Conservation (phyloP, 78 protist genomes). For the Guillardia theta region DNA sequence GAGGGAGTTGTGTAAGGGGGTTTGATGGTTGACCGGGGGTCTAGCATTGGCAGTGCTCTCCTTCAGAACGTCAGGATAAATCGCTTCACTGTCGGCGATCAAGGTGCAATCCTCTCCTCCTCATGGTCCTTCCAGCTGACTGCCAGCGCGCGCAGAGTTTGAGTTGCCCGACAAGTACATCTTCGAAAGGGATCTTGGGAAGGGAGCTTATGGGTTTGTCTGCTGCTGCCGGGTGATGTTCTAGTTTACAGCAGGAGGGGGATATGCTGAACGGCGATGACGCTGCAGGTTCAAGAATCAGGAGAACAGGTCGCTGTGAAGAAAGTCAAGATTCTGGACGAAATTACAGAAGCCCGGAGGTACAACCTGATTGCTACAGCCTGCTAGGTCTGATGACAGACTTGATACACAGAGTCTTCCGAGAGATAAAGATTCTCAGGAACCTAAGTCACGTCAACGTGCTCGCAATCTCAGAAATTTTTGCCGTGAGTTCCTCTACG, state of each 20-base stretch:
- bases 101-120: background rate
- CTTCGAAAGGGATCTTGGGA: background rate
- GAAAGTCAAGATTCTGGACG: constrained; percentile 2
- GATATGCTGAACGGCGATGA: background rate
- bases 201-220: background rate
- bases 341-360: background rate
- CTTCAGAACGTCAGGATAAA: background rate
- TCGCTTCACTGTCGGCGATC: background rate
- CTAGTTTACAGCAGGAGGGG: background rate
- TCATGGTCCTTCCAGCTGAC: background rate
- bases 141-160: background rate
- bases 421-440: background rate
- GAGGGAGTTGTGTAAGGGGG: no score
- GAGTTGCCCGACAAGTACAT: background rate
- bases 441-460: background rate
- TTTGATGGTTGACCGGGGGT: no score
- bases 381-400: background rate
- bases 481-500: background rate
- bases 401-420: background rate
- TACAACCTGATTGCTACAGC: background rate
- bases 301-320: background rate
- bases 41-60: background rate
- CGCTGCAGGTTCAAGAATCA: background rate
- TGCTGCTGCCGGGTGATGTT: background rate
- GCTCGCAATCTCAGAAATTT: background rate